Evolutionary conservation across 2,329 filamentous ascomycete species (phyloP), one percentile per base, ranked within the genome.

Genomic region (Fusarium transvaalense): DNA sequence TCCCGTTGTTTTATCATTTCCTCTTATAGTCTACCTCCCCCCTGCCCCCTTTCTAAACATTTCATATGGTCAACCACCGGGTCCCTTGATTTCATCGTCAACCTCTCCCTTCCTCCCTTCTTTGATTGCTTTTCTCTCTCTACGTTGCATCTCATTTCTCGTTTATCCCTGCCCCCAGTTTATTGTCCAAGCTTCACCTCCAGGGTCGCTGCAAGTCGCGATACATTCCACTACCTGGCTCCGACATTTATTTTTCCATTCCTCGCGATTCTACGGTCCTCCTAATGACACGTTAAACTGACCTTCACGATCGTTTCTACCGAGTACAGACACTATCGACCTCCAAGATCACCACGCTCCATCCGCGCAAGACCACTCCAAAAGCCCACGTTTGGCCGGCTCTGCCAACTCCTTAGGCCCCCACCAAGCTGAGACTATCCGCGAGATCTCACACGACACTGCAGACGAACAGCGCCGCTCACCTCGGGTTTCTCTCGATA

Each of bases 371-470:
- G 91, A 94, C 77, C 94, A 97, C 79, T 83, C 86, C 56, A 74
- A 73, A 43, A 64, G 60, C 47, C 64, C 68, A 48, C 56, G 52
- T 31, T 34, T 56, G 50, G 66, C 66, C 21, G 38, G 63, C 23
- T 75, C 83, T 82, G 56, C 65, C 84, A 82, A 69, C 84, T 68
- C 61, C 84, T 82, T 92, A 75, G 91, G 90, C 69, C 89, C 93
- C 43, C 94, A 97, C 78, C 94, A 98, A 81, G 91, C 93, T 72
- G 89, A 93, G 74, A 91, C 94, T 19, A 84, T 97, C 68, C 91
- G 92, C 74, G 91, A 93, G 77, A 91, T 94, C 58, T 88, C 91
- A 68, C 88, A 93, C 76, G 93, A 97, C 77, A 85, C 88, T 51
- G 89, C 88, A 70, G 89, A 93, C 76, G 91, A 96, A 77, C 87